Percentiles rank a stretch among this genome's conserved stretches.
These are phyloP conservation scores for Daedaleopsis nitida DNA, from an alignment of 768 basidiomycete species.

Conservation along the genomic window DNA sequence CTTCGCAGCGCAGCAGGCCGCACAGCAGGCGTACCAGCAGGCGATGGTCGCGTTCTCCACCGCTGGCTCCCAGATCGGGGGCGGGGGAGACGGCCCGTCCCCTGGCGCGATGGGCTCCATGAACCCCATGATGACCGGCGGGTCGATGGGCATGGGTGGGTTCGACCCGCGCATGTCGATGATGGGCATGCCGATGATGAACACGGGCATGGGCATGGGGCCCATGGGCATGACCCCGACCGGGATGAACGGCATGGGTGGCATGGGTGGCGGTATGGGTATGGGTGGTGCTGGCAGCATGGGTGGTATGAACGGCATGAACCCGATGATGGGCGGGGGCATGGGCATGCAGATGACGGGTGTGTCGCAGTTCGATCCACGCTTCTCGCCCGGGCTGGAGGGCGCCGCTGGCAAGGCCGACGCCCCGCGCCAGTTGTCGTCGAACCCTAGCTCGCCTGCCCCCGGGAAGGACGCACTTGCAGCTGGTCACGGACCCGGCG, in stretches of 20 bases:
- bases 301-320: slow-evolving; percentile 30
- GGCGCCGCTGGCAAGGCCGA: slow-evolving; percentile 16
- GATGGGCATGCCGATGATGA: slow-evolving; percentile 79
- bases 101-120: slow-evolving; percentile 35
- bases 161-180: slow-evolving; percentile 83
- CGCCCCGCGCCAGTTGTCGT: slow-evolving; percentile 14
- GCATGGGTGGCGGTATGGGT: slow-evolving; percentile 25
- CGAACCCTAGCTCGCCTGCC: slow-evolving; percentile 26
- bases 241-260: slow-evolving; percentile 49
- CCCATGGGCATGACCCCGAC: slow-evolving; percentile 51
- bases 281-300: slow-evolving; percentile 15
- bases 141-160: slow-evolving; percentile 40
- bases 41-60: slow-evolving; percentile 83
- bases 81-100: slow-evolving; percentile 44
- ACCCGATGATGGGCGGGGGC: slow-evolving; percentile 21
- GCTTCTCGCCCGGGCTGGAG: slow-evolving; percentile 44
- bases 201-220: slow-evolving; percentile 53
- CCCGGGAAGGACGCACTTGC: slow-evolving; percentile 3
- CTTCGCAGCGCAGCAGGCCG: slow-evolving; percentile 85
- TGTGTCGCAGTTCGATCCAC: slow-evolving; percentile 59
- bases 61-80: slow-evolving; percentile 74
- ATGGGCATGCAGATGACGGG: slow-evolving; percentile 64
- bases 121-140: slow-evolving; percentile 61
- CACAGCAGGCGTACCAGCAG: slow-evolving; percentile 84
- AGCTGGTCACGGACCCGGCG: too few relatives aligned